A percentile compares a stretch with the other conserved stretches of the same genome.
These are phyloP conservation scores for Podosphaera xanthii DNA, from an alignment of 2,329 filamentous ascomycete genomes.

Conservation along the genomic window DNA sequence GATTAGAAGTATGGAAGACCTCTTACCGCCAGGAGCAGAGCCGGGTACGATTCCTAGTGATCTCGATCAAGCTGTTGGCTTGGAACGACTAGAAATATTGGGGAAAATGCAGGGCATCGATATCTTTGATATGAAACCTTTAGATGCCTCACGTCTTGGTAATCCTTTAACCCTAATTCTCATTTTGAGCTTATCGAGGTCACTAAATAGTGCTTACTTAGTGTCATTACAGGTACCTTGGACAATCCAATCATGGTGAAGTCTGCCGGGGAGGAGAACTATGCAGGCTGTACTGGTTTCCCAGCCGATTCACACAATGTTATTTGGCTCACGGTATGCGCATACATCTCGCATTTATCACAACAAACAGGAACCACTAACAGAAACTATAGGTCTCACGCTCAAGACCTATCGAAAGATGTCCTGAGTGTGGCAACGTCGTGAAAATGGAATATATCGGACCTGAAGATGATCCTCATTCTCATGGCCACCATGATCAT, in stretches of 20 bases:
- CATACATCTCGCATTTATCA: not conserved
- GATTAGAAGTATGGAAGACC: constrained; percentile 60
- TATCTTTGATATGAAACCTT: constrained; percentile 92
- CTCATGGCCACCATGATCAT: constrained; percentile 25
- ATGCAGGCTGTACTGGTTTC: constrained; percentile 82
- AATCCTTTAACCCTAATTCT: constrained; percentile 9
- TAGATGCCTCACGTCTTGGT: constrained; percentile 79
- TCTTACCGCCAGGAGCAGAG: constrained; percentile 60
- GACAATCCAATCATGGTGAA: constrained; percentile 77
- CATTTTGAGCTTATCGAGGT: too few relatives aligned
- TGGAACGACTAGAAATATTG: constrained; percentile 94
- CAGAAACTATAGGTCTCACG: constrained; percentile 45
- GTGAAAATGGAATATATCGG: constrained; percentile 98
- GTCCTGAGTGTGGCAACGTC: constrained; percentile 85
- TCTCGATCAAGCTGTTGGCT: constrained; percentile 84
- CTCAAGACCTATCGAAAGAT: constrained; percentile 80
- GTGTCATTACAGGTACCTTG: constrained; percentile 43
- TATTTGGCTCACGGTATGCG: constrained; percentile 67
- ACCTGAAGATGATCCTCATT: constrained; percentile 36
- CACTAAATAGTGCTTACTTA: too few relatives aligned
- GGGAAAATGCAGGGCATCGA: constrained; percentile 99
- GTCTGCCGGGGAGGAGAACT: constrained; percentile 89
- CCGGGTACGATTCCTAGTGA: constrained; percentile 78
- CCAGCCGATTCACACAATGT: constrained; percentile 82
- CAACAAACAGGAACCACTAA: not conserved